Evolutionary conservation across 495 filamentous ascomycete genomes (phyloP).

Genomic region (Penicillium angulare): DNA sequence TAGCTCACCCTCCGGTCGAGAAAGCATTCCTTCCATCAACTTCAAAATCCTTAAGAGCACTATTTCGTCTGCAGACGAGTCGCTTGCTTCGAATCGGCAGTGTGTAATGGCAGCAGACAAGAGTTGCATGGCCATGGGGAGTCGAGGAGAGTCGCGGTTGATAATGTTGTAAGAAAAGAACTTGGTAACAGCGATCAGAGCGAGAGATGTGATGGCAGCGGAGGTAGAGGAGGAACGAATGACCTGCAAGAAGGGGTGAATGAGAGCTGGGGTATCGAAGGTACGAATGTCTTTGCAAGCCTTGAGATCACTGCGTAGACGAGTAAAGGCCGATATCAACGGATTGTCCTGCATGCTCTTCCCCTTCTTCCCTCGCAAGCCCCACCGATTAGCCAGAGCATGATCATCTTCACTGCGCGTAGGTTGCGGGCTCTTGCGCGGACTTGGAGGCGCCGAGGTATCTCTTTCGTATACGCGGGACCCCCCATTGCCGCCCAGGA

Average conservation of each 20-base stretch:
- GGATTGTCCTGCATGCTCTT: slow-evolving; percentile 99
- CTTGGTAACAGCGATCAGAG: slow-evolving; percentile 93
- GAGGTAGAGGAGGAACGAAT: slow-evolving; percentile 96
- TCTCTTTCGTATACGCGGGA: slow-evolving; percentile 45
- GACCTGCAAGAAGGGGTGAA: slow-evolving; percentile 96
- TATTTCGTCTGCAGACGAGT: slow-evolving; percentile 91
- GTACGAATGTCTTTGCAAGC: slow-evolving; percentile 88
- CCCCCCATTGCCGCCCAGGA: slow-evolving; percentile 76
- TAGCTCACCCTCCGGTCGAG: slow-evolving; percentile 84
- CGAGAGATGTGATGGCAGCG: slow-evolving; percentile 91
- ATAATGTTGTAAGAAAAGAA: slow-evolving; percentile 96
- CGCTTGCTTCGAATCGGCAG: slow-evolving; percentile 95
- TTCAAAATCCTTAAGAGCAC: slow-evolving; percentile 91
- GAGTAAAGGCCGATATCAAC: slow-evolving; percentile 91
- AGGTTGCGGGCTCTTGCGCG: slow-evolving; percentile 29
- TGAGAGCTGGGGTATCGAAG: slow-evolving; percentile 85
- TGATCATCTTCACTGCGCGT: slow-evolving; percentile 46
- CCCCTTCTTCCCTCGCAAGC: slow-evolving; percentile 91
- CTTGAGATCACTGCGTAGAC: slow-evolving; percentile 82
- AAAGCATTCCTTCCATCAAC: slow-evolving; percentile 97
- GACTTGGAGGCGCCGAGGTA: slow-evolving; percentile 37
- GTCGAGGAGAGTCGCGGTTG: slow-evolving; percentile 72
- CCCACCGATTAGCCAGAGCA: slow-evolving; percentile 70
- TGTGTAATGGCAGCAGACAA: slow-evolving; percentile 95
- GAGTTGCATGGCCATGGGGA: slow-evolving; percentile 89